Conservation (phyloP, 805 yeast genomes). For the Yamadazyma kitorensis region DNA sequence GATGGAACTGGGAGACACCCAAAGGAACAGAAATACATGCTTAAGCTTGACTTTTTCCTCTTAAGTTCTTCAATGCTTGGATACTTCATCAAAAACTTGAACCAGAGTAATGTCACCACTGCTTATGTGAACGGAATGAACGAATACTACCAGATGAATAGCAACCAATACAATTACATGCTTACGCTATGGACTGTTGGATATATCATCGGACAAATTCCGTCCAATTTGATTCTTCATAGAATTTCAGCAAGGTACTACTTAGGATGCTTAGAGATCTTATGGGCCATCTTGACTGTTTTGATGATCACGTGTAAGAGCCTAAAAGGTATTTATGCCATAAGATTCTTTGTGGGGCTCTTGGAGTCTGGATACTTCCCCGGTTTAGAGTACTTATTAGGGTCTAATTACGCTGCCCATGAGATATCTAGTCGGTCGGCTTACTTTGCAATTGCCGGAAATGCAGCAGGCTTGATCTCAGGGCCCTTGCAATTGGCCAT, state of each 20-base stretch:
- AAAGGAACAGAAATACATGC: conserved; percentile 29
- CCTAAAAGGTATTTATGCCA: conserved; percentile 22
- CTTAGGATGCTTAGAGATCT: conserved; percentile 31
- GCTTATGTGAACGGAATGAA: conserved; percentile 49
- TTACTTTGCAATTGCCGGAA: conserved; percentile 27
- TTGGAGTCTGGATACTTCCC: conserved; percentile 54
- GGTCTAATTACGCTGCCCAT: conserved; percentile 26
- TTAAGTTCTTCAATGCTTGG: conserved; percentile 56
- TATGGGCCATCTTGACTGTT: conserved; percentile 25
- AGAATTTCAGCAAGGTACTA: conserved; percentile 34
- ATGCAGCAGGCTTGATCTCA: conserved; percentile 26
- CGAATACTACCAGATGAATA: conserved; percentile 39
- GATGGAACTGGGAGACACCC: conserved; percentile 39
- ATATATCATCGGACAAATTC: conserved; percentile 50
- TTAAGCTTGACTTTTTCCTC: conserved; percentile 42
- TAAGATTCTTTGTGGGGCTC: conserved; percentile 42
- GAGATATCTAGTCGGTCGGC: conserved; percentile 30
- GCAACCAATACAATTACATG: conserved; percentile 44
- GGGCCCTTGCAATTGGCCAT: conserved; percentile 33
- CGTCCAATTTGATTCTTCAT: conserved; percentile 39
- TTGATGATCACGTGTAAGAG: conserved; percentile 24
- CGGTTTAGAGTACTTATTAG: conserved; percentile 52
- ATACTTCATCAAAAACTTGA: conserved; percentile 44
- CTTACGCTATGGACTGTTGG: conserved; percentile 48
- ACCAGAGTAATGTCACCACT: conserved; percentile 40